Evolutionary conservation across 2,329 filamentous ascomycete genomes (phyloP), one percentile per base, ranked within the genome.

Genomic region (Dothistroma septosporum): DNA sequence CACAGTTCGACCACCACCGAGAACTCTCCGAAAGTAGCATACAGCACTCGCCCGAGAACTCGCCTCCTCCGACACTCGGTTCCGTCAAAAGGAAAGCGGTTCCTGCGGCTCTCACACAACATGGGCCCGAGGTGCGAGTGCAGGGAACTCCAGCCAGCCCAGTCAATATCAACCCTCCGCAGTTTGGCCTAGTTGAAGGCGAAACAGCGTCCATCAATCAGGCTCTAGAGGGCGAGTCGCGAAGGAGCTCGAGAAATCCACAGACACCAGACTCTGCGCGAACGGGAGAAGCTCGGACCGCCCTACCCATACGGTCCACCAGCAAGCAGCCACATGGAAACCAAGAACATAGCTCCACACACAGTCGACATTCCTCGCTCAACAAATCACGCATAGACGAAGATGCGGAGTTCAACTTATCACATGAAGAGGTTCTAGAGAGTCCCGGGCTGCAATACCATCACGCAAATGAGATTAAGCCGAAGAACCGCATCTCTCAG

Each of bases 401-500:
- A 55, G 69, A 72, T 52, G 61, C 64, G 31, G 66, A 65, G 37
- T 64, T 59, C 21, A 57, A 59, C 9, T 57, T 35, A 3, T 24
- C 48, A 24, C 28, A 59, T 35, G 62, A 71, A 6, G 70, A 72
- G 6, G 65, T 68, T 19, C 68, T 73, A 19, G 75, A 79, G 32
- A 66, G 63, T 55, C 78, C 77, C 12, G 79, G 79, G 28, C 68
- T 84, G 50, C 77, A 81, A 49, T 85, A 85, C 66, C 77, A 78
- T 52, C 76, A 76, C 2, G 79, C 79, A 55, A 75, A 78, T 22
- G 76, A 77, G 35, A 62, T 61, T 50, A 55, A 69, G 53, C 54
- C 62, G 19, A 63, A 69, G 44, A 66, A 73, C 37, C 66, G 72
- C 28, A 63, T 61, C 4, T 74, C 71, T 14, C 72, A 73, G 48